Percentiles rank a stretch among this genome's conserved stretches.
These are phyloP conservation scores for Hebeloma cylindrosporum DNA, from an alignment of 768 basidiomycete genomes.

Conservation along the genomic window DNA sequence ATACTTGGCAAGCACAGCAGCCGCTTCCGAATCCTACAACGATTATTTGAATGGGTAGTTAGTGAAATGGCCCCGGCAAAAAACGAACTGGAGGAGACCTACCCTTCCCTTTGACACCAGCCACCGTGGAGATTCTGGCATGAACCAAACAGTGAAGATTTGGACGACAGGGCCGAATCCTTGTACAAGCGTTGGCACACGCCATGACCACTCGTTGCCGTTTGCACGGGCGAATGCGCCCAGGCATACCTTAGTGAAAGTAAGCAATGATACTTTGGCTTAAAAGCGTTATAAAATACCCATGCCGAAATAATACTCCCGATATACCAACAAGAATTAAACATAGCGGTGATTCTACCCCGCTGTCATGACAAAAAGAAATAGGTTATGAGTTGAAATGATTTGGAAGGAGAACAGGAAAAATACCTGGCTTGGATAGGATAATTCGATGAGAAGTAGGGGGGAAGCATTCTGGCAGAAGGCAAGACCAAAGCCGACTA, in stretches of 20 bases:
- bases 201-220: conserved; percentile 57
- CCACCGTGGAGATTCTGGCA: conserved; percentile 69
- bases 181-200: conserved; percentile 63
- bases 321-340: conserved; percentile 74
- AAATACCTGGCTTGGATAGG: conserved; percentile 68
- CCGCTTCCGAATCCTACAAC: conserved; percentile 65
- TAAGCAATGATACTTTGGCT: conserved; percentile 4
- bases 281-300: conserved; percentile 22
- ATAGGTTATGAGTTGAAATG: conserved; percentile 3
- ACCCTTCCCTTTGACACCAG: conserved; percentile 63
- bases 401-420: not conserved
- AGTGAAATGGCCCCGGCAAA: no score
- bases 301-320: conserved; percentile 65
- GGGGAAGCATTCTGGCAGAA: conserved; percentile 64
- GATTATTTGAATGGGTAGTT: no score
- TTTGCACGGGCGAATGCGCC: conserved; percentile 38
- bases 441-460: conserved; percentile 60
- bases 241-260: conserved; percentile 33
- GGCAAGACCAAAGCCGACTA: conserved; percentile 63
- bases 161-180: conserved; percentile 56
- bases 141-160: conserved; percentile 50
- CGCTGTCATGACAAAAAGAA: conserved; percentile 24
- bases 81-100: conserved; percentile 23
- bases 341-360: conserved; percentile 62
- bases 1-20: conserved; percentile 62